Evolutionary conservation across 306 rosid species (phyloP), one percentile per base, ranked within the genome.

Genomic region (Cicer arietinum): DNA sequence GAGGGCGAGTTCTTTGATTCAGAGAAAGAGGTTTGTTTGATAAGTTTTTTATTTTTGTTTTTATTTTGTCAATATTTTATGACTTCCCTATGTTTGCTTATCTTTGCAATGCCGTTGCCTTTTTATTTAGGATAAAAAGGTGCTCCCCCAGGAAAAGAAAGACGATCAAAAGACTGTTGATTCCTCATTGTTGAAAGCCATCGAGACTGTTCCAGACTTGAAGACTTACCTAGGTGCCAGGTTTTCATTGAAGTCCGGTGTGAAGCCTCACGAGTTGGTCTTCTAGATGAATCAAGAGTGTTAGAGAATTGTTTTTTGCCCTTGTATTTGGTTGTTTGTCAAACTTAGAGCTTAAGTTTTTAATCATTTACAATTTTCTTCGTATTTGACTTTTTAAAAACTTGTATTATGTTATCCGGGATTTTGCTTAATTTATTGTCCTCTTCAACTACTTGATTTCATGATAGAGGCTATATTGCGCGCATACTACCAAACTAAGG

Each of bases 141-240:
- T 53, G 9, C 88, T 91, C 65, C 91, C 97, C 20, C 90, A 86
- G 25, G 88, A 78, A 74, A 91, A 86, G 80, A 91, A 89, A 20
- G 95, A 91, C 11, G 92, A 86, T 67, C 97, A 91, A 77, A 91
- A 91, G 74, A 57, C 73, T 8, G 87, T 91, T 43, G 97, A 91
- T 66, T 53, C 85, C 1, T 77, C 82, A 6, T 79, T 91, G 84
- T 25, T 91, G 7, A 88, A 88, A 77, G 81, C 90, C 76, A 85
- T 91, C 0, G 90, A 89, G 69, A 83, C 77, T 69, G 97, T 88
- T 53, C 80, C 95, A 2, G 95, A 89, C 5, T 81, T 91, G 84
- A 88, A 88, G 82, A 59, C 90, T 18, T 91, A 91, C 72, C 76
- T 91, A 46, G 89, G 88, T 48, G 90, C 95, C 0, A 83, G 97